Evolutionary conservation across 805 yeast genomes (phyloP), one percentile per base, ranked within the genome.

Genomic region (Starmerella scarabaei): DNA sequence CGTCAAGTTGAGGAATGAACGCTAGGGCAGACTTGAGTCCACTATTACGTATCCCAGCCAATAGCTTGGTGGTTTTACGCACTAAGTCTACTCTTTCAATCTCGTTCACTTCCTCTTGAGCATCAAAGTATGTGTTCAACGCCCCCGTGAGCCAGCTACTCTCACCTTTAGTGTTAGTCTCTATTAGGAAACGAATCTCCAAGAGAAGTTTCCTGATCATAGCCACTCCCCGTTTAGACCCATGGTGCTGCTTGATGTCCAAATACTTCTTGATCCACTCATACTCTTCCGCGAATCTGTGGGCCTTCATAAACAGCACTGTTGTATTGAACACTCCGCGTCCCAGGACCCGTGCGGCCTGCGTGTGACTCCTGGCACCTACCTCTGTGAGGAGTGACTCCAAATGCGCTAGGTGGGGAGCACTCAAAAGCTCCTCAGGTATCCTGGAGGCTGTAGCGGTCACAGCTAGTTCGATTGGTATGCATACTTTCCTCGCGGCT

Each of bases 101-200:
- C 2, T 49, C 53, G 11, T 38, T 34, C 12, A 48, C 37, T 21
- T 46, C 51, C 6, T 37, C 47, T 14, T 36, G 12, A 3, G 58
- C 55, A 31, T 55, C 58, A 27, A 44, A 47, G 33, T 51, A 56
- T 2, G 55, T 53, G 33, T 52, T 53, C 8, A 55, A 28, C 3
- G 54, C 56, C 3, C 49, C 30, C n/a, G 45, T 37, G 4, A 53
- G 41, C 55, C 53, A 53, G 33, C 42, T 39, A 9, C 43, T 41
- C 28, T 40, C 43, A 12, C 52, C 54, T 23, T 36, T 42, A 7
- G 53, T 51, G 14, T 39, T 36, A 1, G 43, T 31, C n/a, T 43
- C 44, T 17, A 23, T 36, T 3, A 40, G 43, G 18, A 51, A 47
- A 7, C 47, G 39, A 15, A 53, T 42, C 35, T 56, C 59, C 4